phyloP scores from a whole-genome alignment of 106 monocot genomes.

The Dendrobium nobile region DNA sequence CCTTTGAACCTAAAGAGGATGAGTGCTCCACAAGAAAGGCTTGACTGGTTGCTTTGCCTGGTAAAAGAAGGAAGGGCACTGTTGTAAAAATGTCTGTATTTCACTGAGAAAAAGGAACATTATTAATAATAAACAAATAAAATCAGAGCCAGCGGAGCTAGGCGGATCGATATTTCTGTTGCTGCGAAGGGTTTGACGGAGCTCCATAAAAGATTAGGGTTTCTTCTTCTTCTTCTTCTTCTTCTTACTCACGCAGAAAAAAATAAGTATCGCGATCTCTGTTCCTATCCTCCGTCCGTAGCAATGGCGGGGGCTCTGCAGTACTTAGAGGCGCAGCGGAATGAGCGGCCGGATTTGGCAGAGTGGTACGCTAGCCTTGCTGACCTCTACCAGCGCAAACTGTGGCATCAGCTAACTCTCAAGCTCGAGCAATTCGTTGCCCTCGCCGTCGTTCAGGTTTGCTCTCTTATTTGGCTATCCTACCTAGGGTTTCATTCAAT shows the following conservation, averaged over 20 bases:
- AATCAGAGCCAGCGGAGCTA: too few relatives aligned
- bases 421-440: constrained; percentile 64
- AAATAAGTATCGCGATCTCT: not conserved
- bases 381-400: constrained; percentile 50
- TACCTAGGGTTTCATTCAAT: not conserved
- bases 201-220: not conserved
- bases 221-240: constrained; percentile 8
- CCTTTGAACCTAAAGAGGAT: too few relatives aligned
- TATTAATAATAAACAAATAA: too few relatives aligned
- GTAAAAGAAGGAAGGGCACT: too few relatives aligned
- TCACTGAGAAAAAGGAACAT: too few relatives aligned
- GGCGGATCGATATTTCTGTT: not conserved
- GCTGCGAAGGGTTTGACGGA: not conserved
- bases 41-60: too few relatives aligned
- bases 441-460: constrained; percentile 53
- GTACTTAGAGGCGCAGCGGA: constrained; percentile 52
- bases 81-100: too few relatives aligned
- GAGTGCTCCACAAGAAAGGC: too few relatives aligned
- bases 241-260: not conserved
- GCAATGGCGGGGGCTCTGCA: constrained; percentile 35
- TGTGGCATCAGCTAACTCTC: constrained; percentile 62
- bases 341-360: constrained; percentile 51
- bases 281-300: not conserved
- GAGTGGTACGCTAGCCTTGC: constrained; percentile 49
- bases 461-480: not conserved